Evolutionary conservation across 257 asterid genomes (phyloP).

Genomic region (Marsdenia floribunda): DNA sequence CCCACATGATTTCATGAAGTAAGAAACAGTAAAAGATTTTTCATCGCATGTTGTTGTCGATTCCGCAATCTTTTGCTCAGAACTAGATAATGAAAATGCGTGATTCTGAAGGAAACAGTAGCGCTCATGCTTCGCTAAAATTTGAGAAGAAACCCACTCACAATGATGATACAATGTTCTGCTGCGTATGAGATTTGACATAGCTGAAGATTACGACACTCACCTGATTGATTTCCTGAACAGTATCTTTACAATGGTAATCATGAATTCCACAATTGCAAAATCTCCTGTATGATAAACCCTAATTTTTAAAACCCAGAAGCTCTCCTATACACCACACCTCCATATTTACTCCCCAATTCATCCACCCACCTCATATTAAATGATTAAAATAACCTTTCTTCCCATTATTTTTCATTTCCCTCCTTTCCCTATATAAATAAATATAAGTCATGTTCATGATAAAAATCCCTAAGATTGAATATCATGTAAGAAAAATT

Average conservation of each 20-base stretch:
- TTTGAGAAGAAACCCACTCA: not conserved
- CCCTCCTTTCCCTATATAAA: no score
- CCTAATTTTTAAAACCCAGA: not conserved
- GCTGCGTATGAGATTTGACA: not conserved
- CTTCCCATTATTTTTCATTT: not conserved
- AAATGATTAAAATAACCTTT: not conserved
- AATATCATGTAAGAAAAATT: no score
- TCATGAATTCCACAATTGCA: not conserved
- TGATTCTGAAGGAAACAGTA: not conserved
- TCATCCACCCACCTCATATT: not conserved
- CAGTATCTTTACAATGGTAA: not conserved
- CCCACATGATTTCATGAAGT: conserved; percentile 23
- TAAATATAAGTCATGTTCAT: no score
- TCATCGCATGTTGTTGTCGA: not conserved
- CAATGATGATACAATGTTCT: not conserved
- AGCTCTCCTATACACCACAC: not conserved
- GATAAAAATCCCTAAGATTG: no score
- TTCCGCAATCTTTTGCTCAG: not conserved
- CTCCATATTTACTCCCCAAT: not conserved
- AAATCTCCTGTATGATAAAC: not conserved
- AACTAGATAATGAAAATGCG: not conserved
- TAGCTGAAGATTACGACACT: not conserved
- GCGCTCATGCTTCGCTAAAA: not conserved
- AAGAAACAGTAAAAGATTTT: conserved; percentile 13
- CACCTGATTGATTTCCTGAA: not conserved